Conservation (phyloP, 1,284 basidiomycete genomes). For the Grifola frondosa region DNA sequence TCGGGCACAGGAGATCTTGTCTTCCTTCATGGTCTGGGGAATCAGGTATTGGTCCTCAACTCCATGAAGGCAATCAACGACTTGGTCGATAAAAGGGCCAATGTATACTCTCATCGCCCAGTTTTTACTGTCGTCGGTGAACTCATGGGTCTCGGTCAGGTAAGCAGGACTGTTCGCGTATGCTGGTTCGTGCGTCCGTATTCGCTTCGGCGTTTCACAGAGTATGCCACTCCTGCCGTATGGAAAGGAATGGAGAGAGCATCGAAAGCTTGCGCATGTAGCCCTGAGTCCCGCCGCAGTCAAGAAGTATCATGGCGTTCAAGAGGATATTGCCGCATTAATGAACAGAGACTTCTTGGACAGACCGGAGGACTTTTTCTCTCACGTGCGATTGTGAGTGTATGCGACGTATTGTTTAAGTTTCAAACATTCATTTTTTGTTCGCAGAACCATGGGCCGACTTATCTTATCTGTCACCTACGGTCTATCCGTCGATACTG, state of each 20-base stretch:
- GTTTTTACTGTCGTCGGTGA: slow-evolving; percentile 35
- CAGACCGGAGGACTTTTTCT: slow-evolving; percentile 16
- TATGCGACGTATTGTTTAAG: background rate
- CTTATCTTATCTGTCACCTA: slow-evolving; percentile 33
- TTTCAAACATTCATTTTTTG: too few species aligned
- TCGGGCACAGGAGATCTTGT: slow-evolving; percentile 17
- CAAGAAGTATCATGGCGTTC: slow-evolving; percentile 27
- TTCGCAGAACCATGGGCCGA: slow-evolving; percentile 28
- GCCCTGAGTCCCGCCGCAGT: slow-evolving; percentile 27
- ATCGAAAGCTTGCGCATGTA: slow-evolving; percentile 28
- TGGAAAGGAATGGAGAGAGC: slow-evolving; percentile 24
- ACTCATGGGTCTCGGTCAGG: slow-evolving; percentile 34
- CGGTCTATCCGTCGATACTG: slow-evolving; percentile 30
- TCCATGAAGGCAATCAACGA: slow-evolving; percentile 31
- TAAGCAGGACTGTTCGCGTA: too few species aligned
- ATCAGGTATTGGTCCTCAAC: slow-evolving; percentile 33
- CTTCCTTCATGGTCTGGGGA: slow-evolving; percentile 18
- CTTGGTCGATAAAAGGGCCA: slow-evolving; percentile 32
- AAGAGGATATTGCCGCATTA: slow-evolving; percentile 26
- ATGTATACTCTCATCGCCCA: slow-evolving; percentile 37
- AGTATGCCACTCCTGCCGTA: slow-evolving; percentile 18
- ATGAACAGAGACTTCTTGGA: slow-evolving; percentile 15
- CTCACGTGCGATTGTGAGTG: slow-evolving; percentile 19
- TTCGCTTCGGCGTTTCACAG: background rate
- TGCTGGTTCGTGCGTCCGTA: background rate